These are phyloP conservation scores for Hirschfeldia incana DNA, from an alignment of 345 rosid species.

Conservation along the genomic window DNA sequence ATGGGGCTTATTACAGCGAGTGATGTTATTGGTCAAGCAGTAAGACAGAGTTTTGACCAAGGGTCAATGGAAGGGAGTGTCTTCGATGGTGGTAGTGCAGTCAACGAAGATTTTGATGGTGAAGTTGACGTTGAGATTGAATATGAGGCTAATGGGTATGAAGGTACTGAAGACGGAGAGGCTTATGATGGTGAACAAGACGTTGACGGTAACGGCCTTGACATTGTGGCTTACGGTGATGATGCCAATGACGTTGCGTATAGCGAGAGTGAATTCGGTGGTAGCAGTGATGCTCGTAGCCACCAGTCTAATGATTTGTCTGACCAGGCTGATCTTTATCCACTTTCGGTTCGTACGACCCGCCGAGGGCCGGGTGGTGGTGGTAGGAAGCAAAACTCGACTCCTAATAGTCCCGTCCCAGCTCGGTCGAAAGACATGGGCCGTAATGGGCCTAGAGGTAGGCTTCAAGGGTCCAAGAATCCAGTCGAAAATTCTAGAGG, in stretches of 20 bases:
- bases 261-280: conserved; percentile 38
- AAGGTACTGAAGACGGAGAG: conserved; percentile 8
- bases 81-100: conserved; percentile 9
- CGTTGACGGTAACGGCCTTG: conserved; percentile 3
- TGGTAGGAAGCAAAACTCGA: neutral
- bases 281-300: conserved; percentile 37
- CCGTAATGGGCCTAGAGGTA: neutral
- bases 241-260: neutral
- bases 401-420: neutral
- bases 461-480: conserved; percentile 5
- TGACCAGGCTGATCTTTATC: conserved; percentile 24
- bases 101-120: conserved; percentile 15
- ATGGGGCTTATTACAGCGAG: neutral
- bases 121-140: conserved; percentile 26
- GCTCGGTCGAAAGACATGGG: conserved; percentile 7
- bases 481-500: conserved; percentile 3
- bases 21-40: neutral
- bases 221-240: conserved; percentile 16
- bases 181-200: neutral
- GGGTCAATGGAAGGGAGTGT: conserved; percentile 17
- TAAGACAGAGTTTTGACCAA: conserved; percentile 20
- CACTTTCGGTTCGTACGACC: conserved; percentile 5
- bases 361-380: neutral
- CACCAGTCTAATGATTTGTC: conserved; percentile 29
- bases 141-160: conserved; percentile 17